Base-by-base conservation (phyloP, 768 basidiomycete species). In the Podaxis sp. region DNA sequence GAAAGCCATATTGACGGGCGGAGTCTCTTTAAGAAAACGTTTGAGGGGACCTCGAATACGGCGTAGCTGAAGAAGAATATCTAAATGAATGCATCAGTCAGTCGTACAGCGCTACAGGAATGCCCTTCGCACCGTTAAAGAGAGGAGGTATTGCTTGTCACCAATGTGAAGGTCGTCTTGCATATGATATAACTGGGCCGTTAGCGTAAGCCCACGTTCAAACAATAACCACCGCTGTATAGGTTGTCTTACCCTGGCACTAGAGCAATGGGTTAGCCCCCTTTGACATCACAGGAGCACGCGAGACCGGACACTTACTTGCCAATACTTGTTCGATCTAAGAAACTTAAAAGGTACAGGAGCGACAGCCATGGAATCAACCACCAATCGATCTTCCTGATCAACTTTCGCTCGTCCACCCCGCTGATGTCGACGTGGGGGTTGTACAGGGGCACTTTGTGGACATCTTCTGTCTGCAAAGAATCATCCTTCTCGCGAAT, bases 1-100 rank as follows among this genome's bases (percentile, higher is more conserved):
- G 88, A 89, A 4, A 93, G 74, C 90, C 90, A 92, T 37, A 93
- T 70, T 2, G 89, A 90, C 0, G 90, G 91, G 0, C 89, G 79
- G 35, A 90, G 76, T 36, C 88, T 82, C 68, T 90, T 90, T 54
- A 90, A 73, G 68, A 89, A 84, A 2, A 89, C 72, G 62, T 90
- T 90, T 13, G 86, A 88, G 2, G 90, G 90, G 28, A 90, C 86
- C 79, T 91, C 88, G 62, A 91, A 91, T 27, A 90, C 67, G 2
- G 87, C 79, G 67, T 92, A 91, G 55, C 86, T 79, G 73, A 85
- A 82, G 71, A 83, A 84, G 65, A 84, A 77, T 51, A 76, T 73
- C 74, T 76, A 36, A 13, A 46, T 16, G n/a, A 48, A 11, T 52
- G 9, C 32, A 32, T 65, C 35, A 56, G 50, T 38, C 35, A 46